phyloP scores from a whole-genome alignment of 805 yeast species.

The Priceomyces melissophilus region DNA sequence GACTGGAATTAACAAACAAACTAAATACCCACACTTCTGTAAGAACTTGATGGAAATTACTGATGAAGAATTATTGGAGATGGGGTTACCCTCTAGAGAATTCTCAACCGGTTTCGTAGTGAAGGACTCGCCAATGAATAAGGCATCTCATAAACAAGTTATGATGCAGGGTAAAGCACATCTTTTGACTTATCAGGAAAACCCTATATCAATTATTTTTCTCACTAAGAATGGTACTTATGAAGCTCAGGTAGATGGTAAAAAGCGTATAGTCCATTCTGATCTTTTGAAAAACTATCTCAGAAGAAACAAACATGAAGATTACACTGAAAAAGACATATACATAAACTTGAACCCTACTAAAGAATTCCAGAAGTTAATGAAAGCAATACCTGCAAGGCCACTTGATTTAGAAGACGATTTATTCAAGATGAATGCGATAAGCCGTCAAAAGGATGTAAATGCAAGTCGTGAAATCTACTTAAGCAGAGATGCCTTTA shows the following conservation, averaged over 20 bases:
- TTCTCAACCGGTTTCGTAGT: slow-evolving; percentile 42
- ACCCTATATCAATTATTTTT: slow-evolving; percentile 41
- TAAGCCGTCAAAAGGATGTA: slow-evolving; percentile 16
- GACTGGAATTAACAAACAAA: slow-evolving; percentile 15
- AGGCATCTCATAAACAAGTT: slow-evolving; percentile 33
- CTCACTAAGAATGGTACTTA: slow-evolving; percentile 32
- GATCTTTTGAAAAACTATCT: slow-evolving; percentile 35
- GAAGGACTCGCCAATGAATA: slow-evolving; percentile 22
- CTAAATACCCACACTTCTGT: slow-evolving; percentile 17
- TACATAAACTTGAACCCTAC: slow-evolving; percentile 27
- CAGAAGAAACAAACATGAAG: slow-evolving; percentile 15
- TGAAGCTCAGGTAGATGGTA: slow-evolving; percentile 25
- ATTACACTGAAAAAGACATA: slow-evolving; percentile 9
- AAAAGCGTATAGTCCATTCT: slow-evolving; percentile 29
- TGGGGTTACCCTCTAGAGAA: slow-evolving; percentile 18
- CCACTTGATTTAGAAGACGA: slow-evolving; percentile 20
- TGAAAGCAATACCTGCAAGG: slow-evolving; percentile 18
- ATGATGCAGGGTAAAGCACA: slow-evolving; percentile 40
- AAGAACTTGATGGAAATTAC: slow-evolving; percentile 12
- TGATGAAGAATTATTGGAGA: slow-evolving; percentile 16
- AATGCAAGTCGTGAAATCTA: slow-evolving; percentile 21
- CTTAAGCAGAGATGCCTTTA: slow-evolving; percentile 22
- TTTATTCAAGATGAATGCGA: slow-evolving; percentile 21
- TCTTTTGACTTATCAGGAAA: slow-evolving; percentile 33
- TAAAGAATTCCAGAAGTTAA: slow-evolving; percentile 23